Evolutionary conservation across 2,329 filamentous ascomycete genomes (phyloP), one percentile per base, ranked within the genome.

Genomic region (Sporothrix protearum): DNA sequence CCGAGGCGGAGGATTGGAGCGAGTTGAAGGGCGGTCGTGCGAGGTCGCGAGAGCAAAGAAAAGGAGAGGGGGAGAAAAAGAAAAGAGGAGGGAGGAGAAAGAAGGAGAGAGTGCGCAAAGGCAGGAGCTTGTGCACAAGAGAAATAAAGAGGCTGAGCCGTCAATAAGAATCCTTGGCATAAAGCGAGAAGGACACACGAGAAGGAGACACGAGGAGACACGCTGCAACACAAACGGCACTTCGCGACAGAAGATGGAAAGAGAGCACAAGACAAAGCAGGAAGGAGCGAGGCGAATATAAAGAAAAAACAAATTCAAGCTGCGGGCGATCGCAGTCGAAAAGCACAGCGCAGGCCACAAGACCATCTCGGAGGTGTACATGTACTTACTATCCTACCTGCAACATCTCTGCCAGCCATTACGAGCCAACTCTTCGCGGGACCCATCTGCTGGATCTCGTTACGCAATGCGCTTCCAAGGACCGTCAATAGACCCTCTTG

Each of bases 401-500:
- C 49, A 25, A 53, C 22, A 25, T 53, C 8, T 53, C 8, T 22
- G 9, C 22, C 9, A 53, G 49, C 14, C 25, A 59, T 19, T 59
- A n/a, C 55, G 25, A 59, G 55, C 55, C 28, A 59, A 39, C 36
- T 61, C 57, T 63, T 39, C 19, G 55, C 19, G 49, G n/a, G 49
- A 25, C 53, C 28, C 28, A 57, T 57, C 14, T 57, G 53, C 53
- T 57, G 53, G 53, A 28, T 39, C 57, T 63, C 22, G 33, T 45
- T 63, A 42, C 59, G 59, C 59, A 45, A 63, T 42, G n/a, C 22
- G 53, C 57, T n/a, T 61, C 57, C 30, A 57, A 57, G 53, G n/a
- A 53, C n/a, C 9, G 28, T 36, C 22, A n/a, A 14, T 19, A 9
- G 14, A 14, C 12, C 42, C 14, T 14, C 19, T 6, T 19, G 6